Conservation (phyloP, 352 stramenopile species). For the Pythium chondricola region DNA sequence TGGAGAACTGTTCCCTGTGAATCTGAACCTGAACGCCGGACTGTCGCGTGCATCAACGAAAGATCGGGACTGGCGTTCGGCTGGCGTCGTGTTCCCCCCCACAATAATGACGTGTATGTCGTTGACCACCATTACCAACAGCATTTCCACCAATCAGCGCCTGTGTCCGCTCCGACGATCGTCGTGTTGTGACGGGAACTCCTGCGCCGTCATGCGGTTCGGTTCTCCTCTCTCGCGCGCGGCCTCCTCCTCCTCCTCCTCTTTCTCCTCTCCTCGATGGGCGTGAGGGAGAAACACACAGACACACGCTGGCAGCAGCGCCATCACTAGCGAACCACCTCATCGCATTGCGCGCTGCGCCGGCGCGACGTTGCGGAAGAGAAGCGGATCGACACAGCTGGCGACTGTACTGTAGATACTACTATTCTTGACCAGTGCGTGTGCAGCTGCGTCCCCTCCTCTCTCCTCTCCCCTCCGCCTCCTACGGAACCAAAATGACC, state of each 20-base stretch:
- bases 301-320: not conserved
- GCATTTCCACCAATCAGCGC: not conserved
- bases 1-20: too few relatives aligned
- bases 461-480: too few relatives aligned
- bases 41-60: too few relatives aligned
- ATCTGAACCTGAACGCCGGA: too few relatives aligned
- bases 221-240: not conserved
- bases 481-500: slow-evolving; percentile 12
- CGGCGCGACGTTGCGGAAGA: too few relatives aligned
- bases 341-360: too few relatives aligned
- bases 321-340: not conserved
- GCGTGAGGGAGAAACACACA: not conserved
- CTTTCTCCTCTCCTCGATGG: not conserved
- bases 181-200: slow-evolving; percentile 4
- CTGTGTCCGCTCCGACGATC: not conserved
- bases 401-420: too few relatives aligned
- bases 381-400: not conserved
- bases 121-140: not conserved
- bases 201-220: not conserved
- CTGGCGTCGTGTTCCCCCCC: too few relatives aligned
- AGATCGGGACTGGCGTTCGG: too few relatives aligned
- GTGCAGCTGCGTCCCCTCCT: too few relatives aligned
- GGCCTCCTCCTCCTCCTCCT: not conserved
- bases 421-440: too few relatives aligned
- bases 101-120: too few relatives aligned